These are phyloP conservation scores for Crithidia brevicula DNA, from an alignment of 208 protist species.

Conservation along the genomic window DNA sequence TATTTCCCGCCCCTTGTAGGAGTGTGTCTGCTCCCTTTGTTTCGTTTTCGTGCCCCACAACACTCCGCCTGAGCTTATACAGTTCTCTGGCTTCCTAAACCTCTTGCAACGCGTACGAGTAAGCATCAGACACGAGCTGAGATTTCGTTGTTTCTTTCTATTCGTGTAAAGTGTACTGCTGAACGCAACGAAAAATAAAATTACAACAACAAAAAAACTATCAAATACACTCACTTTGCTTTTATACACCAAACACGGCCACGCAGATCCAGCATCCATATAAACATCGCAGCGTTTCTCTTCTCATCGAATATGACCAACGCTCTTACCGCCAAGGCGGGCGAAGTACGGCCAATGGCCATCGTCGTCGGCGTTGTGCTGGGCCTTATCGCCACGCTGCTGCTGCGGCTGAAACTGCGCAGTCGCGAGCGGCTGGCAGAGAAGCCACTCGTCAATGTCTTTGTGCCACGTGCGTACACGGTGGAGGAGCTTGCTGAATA, in stretches of 20 bases:
- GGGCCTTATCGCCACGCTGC: constrained; percentile 23
- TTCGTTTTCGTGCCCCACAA: too few relatives aligned
- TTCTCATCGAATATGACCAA: constrained; percentile 1
- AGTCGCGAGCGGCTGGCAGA: constrained; percentile 52
- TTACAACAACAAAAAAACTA: too few relatives aligned
- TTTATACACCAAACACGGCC: too few relatives aligned
- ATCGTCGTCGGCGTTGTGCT: constrained; percentile 33
- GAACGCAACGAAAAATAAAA: too few relatives aligned
- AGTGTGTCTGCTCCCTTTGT: too few relatives aligned
- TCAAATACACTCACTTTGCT: too few relatives aligned
- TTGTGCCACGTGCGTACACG: constrained; percentile 82
- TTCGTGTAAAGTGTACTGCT: too few relatives aligned
- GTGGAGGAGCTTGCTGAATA: constrained; percentile 80
- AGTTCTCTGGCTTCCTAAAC: too few relatives aligned
- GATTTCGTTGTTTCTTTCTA: background rate
- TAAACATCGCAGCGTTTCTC: background rate
- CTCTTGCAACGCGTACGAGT: too few relatives aligned
- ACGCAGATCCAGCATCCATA: background rate
- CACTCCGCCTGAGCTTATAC: background rate
- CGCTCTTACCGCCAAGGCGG: background rate
- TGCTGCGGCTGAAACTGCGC: constrained; percentile 35
- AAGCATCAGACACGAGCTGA: too few relatives aligned
- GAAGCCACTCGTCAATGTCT: constrained; percentile 38
- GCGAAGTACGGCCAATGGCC: constrained; percentile 9
- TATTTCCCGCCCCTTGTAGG: too few relatives aligned